Evolutionary conservation across 2,329 filamentous ascomycete species (phyloP).

Genomic region (Basipetospora chlamydospora): DNA sequence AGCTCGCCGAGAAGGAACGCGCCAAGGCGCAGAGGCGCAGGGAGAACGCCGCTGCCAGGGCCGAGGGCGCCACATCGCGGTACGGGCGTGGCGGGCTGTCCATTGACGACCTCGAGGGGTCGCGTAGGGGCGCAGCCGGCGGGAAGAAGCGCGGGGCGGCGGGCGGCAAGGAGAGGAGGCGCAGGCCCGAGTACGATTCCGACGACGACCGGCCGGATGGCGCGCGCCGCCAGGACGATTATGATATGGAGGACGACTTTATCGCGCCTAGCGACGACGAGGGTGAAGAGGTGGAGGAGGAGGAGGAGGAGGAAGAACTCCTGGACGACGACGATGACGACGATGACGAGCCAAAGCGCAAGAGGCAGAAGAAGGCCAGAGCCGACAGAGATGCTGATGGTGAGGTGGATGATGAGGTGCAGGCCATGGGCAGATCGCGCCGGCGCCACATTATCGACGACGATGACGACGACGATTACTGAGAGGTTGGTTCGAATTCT

Average conservation of each 20-base stretch:
- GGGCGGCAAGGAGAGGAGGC: slow-evolving; percentile 36
- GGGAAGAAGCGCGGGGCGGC: slow-evolving; percentile 38
- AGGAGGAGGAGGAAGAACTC: slow-evolving; percentile 48
- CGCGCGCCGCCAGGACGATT: slow-evolving; percentile 51
- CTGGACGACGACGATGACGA: slow-evolving; percentile 38
- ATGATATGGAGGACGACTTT: slow-evolving; percentile 69
- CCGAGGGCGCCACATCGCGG: slow-evolving; percentile 42
- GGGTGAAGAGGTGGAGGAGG: slow-evolving; percentile 45
- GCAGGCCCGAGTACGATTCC: slow-evolving; percentile 55
- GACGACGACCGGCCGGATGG: slow-evolving; percentile 57
- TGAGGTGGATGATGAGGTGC: slow-evolving; percentile 35
- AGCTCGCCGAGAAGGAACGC: slow-evolving; percentile 60
- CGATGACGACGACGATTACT: slow-evolving; percentile 39
- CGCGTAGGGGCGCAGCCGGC: slow-evolving; percentile 31
- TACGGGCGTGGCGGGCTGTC: slow-evolving; percentile 42
- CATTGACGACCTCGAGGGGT: slow-evolving; percentile 54
- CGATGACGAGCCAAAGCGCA: slow-evolving; percentile 20
- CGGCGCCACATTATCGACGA: slow-evolving; percentile 44
- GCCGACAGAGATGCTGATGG: slow-evolving; percentile 39
- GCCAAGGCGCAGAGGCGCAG: slow-evolving; percentile 49
- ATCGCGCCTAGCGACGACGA: slow-evolving; percentile 65
- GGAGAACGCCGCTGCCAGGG: slow-evolving; percentile 52
- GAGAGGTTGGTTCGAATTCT: neutral
- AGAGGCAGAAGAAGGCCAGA: slow-evolving; percentile 27
- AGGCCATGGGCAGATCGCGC: slow-evolving; percentile 28